Percentiles rank a stretch among this genome's conserved stretches.
Conservation (phyloP, 306 rosid species). For the Medicago arabica region DNA sequence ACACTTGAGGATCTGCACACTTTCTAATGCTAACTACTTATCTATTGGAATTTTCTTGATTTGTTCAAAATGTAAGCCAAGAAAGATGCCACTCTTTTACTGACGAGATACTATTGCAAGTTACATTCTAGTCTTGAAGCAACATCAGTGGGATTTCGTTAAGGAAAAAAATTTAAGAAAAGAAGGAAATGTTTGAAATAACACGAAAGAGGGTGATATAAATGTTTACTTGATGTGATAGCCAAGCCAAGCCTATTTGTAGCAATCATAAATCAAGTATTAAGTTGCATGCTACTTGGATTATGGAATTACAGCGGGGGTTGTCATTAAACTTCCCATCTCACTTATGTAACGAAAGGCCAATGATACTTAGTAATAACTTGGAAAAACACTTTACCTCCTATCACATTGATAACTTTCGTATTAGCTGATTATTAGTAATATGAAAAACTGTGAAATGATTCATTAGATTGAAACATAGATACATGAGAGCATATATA, state of each 20-base stretch:
- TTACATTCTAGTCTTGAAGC: slow-evolving; percentile 1
- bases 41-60: not conserved
- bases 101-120: slow-evolving; percentile 4
- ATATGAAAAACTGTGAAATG: too few species aligned
- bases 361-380: not conserved
- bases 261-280: slow-evolving; percentile 22
- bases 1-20: too few species aligned
- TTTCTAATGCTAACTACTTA: not conserved
- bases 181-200: not conserved
- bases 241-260: slow-evolving; percentile 14
- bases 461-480: too few species aligned
- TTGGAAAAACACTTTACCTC: slow-evolving; percentile 5
- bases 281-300: slow-evolving; percentile 15
- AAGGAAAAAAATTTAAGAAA: not conserved
- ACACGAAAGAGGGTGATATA: not conserved
- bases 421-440: not conserved
- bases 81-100: not conserved
- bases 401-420: slow-evolving; percentile 29
- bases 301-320: slow-evolving; percentile 12
- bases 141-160: slow-evolving; percentile 8
- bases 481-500: too few species aligned
- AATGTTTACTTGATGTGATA: slow-evolving; percentile 19
- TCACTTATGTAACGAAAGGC: slow-evolving; percentile 2
- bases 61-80: slow-evolving; percentile 6
- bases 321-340: not conserved